Base-by-base conservation (phyloP, 1,284 basidiomycete genomes). In the Farysia itapuensis region DNA sequence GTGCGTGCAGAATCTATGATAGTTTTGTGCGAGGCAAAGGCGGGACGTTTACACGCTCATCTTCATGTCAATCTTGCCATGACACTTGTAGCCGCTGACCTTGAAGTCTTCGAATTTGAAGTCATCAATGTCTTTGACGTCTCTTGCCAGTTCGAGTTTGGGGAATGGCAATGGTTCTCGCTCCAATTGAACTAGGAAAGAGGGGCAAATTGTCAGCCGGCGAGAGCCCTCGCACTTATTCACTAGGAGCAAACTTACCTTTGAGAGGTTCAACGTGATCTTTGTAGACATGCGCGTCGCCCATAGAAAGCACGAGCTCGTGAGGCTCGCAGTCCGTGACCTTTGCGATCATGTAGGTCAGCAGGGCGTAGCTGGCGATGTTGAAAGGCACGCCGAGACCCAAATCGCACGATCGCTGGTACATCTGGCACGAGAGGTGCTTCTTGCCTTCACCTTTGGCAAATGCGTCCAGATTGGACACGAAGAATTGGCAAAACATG, bases 401-500 rank as follows among this genome's bases (percentile, higher is more conserved):
- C 6, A 97, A 83, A 75, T 98, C 94, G 33, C 93, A 94, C 5
- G 92, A 96, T 32, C 95, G 89, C 77, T 98, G 94, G 80, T 89
- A 97, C 91, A 98, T 95, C 40, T 97, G 83, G 77, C 93, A 97
- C 13, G 88, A 91, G 26, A 98, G 67, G 21, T 64, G 59, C 18
- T 66, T 69, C 30, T 56, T 52, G 9, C 48, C 46, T 4, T 79
- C 73, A 4, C 57, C 50, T 23, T 29, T 29, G 1, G 56, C 44
- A 22, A 48, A 42, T 1, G 75, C 75, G n/a, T 80, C 77, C 6
- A 83, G 79, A 12, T 80, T 66, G 24, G 74, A 64, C 26, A 98
- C 94, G 80, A 90, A 97, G 82, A 98, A 98, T 75, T 98, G 94
- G 79, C 91, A 95, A 77, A 98, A 87, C 84, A 97, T 88, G 79